phyloP scores from a whole-genome alignment of 1,284 basidiomycete species.

The Coniferiporia weirii region DNA sequence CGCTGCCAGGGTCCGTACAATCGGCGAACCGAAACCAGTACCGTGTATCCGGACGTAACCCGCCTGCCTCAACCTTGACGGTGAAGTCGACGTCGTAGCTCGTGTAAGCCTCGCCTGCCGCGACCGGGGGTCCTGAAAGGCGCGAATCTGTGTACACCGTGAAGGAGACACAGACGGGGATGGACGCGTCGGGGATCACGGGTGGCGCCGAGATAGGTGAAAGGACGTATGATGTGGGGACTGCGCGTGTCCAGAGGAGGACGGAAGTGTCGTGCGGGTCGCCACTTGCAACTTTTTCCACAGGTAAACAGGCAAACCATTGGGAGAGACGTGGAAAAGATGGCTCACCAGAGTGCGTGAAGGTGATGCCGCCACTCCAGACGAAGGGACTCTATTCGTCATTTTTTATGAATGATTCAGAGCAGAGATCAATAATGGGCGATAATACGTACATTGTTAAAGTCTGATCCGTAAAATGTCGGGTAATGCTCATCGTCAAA shows the following conservation, averaged over 20 bases:
- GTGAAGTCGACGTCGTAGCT: conserved; percentile 63
- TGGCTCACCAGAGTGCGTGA: conserved; percentile 36
- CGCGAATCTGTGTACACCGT: conserved; percentile 37
- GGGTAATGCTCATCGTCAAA: conserved; percentile 49
- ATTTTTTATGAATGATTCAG: no score
- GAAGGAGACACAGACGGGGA: conserved; percentile 55
- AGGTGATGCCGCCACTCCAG: conserved; percentile 50
- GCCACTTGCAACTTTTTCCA: conserved; percentile 28
- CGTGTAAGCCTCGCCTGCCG: conserved; percentile 51
- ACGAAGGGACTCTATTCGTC: conserved; percentile 40
- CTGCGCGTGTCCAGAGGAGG: conserved; percentile 58
- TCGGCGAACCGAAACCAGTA: conserved; percentile 61
- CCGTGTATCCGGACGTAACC: conserved; percentile 48
- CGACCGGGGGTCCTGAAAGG: conserved; percentile 36
- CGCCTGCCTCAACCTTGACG: conserved; percentile 56
- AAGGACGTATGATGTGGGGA: conserved; percentile 28
- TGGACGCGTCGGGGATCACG: conserved; percentile 41
- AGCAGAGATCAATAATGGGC: background rate
- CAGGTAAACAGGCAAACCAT: background rate
- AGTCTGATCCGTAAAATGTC: conserved; percentile 48
- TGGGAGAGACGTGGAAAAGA: no score
- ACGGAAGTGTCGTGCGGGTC: conserved; percentile 58
- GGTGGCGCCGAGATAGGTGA: conserved; percentile 22
- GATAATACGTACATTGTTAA: conserved; percentile 38
- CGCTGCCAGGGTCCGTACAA: conserved; percentile 42